Evolutionary conservation across 2,329 filamentous ascomycete species (phyloP).

Genomic region (Xylariaceae sp.): DNA sequence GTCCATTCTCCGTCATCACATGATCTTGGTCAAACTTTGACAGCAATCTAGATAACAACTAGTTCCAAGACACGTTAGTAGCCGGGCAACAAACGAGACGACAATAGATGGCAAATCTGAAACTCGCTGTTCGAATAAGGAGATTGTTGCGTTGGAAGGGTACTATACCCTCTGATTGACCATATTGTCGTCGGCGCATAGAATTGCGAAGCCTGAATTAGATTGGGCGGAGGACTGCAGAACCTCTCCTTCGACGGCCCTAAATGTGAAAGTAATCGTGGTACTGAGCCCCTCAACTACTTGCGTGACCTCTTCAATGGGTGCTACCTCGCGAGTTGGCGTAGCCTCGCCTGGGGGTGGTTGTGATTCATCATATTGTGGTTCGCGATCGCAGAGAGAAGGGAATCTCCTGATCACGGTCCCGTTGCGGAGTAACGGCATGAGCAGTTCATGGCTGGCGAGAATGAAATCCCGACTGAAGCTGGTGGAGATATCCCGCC

Average conservation of each 20-base stretch:
- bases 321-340: neutral
- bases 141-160: no score
- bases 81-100: neutral
- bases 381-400: no score
- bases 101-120: neutral
- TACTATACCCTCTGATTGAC: neutral
- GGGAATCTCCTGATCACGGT: slow-evolving; percentile 1
- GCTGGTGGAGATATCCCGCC: no score
- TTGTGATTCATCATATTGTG: no score
- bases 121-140: no score
- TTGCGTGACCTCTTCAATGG: slow-evolving; percentile 7
- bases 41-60: neutral
- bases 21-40: slow-evolving; percentile 8
- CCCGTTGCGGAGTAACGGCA: slow-evolving; percentile 13
- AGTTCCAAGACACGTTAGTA: neutral
- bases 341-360: neutral
- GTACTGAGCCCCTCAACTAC: neutral
- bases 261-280: slow-evolving; percentile 15
- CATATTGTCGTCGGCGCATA: slow-evolving; percentile 2
- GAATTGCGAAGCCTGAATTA: neutral
- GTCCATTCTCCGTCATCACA: slow-evolving; percentile 4
- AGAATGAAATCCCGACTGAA: no score
- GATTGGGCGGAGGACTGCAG: neutral
- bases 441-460: no score
- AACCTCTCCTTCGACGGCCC: slow-evolving; percentile 7